Base-by-base conservation (phyloP, 1,284 basidiomycete species). In the Microbotryum intermedium region DNA sequence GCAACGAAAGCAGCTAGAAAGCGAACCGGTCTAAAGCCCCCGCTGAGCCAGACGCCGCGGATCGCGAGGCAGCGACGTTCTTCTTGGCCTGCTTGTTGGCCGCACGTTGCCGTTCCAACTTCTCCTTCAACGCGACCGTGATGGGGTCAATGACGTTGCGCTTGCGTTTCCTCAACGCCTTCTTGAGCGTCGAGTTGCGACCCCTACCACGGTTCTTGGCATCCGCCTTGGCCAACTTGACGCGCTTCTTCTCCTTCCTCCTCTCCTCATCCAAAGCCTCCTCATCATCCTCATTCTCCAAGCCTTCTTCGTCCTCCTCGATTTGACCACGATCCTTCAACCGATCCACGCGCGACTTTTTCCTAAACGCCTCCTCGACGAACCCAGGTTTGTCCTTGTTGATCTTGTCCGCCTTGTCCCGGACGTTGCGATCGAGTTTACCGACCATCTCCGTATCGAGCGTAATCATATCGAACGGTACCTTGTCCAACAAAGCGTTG, bases 101-200 rank as follows among this genome's bases (percentile, higher is more conserved):
- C 25, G 54, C 55, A 18, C 66, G 60, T 21, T 57, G 55, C 18
- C 47, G 51, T 16, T 60, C 63, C 39, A 68, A 47, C 53, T 65
- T 65, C 53, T 63, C 64, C 55, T 68, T 68, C 47, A 68, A 49
- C 9, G 66, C 66, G 43, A 68, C 61, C 58, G 86, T 83, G 52
- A 83, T 81, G 28, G 89, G 88, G 74, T 94, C 90, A 66, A 95
- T 82, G 58, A 95, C 88, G 70, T 95, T 94, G 79, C 92, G 91
- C 73, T 88, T 83, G 75, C 91, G 87, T 77, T 91, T 91, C 67
- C 87, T 81, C 60, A 94, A 74, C 70, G 72, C 85, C 77, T 89
- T 79, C 75, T 91, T 93, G 23, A 71, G 42, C 43, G 64, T 66
- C 73, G 89, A 75, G 73, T 83, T 87, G 78, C 88, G 90, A 44